Base-by-base conservation (phyloP, 2,329 filamentous ascomycete species). In the Dactylellina leptospora region DNA sequence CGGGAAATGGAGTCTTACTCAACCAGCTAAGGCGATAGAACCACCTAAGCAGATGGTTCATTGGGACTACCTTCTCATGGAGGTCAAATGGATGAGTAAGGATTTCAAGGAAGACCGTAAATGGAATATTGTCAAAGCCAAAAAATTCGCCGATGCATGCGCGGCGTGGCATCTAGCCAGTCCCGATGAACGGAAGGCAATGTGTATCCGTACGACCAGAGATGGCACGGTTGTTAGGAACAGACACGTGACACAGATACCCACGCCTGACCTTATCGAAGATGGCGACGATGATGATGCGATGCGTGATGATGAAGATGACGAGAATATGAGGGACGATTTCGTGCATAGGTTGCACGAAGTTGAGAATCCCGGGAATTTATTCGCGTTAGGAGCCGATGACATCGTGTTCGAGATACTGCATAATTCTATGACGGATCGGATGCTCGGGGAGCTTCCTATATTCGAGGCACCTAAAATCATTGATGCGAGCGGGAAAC, bases 81-180 rank as follows among this genome's bases (percentile, higher is more conserved):
- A 99, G 81, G 91, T 93, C 86, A 96, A 93, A 79, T 97, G 93
- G 93, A 96, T 99, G 91, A 87, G 93, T 54, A 97, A 92, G 1
- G 95, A 99, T 80, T 97, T 97, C 77, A 86, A 90, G 55, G 91
- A 97, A 80, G 95, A 97, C 79, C 84, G 92, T 40, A 96, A 96
- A 79, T 96, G 93, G 92, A 97, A 97, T 81, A 88, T 87, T 78
- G 86, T 90, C 1, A 85, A 89, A 33, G 93, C 93, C 3, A 89
- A 88, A 68, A 92, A 88, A 64, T 83, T 96, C 70, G 95, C 92
- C 0, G 83, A 88, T 76, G 90, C 89, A 76, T 97, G 93, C 79
- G 91, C 89, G 0, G 88, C 93, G 75, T 99, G 91, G 86, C 85
- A 92, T 36, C 84, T 85, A 20, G 85, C 89, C 36, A 84, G 83